A percentile compares a stretch with the other conserved stretches of the same genome.
Conservation (phyloP, 345 rosid species). For the Arabis alpina region DNA sequence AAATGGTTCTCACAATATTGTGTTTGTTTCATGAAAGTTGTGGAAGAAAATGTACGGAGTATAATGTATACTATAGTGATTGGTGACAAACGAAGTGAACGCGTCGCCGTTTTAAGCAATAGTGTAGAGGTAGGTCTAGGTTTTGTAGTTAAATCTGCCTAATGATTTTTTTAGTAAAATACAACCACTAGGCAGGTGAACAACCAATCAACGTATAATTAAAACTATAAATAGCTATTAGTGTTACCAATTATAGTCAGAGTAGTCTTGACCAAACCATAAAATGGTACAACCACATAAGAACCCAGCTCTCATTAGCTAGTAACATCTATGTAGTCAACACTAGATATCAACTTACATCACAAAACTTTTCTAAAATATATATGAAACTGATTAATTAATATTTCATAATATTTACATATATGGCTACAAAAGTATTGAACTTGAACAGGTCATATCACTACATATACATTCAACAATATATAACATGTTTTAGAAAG, state of each 20-base stretch:
- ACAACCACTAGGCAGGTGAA: conserved; percentile 37
- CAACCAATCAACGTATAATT: conserved; percentile 14
- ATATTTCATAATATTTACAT: not conserved
- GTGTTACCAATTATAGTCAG: conserved; percentile 30
- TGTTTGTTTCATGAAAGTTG: not conserved
- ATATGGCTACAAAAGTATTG: not conserved
- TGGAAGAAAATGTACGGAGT: not conserved
- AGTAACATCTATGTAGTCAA: conserved; percentile 13
- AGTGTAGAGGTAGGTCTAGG: conserved; percentile 22
- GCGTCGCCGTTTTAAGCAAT: conserved; percentile 10
- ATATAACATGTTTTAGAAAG: not conserved
- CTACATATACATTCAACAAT: not conserved
- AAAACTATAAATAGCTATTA: conserved; percentile 28
- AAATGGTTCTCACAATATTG: too few species aligned
- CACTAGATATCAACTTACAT: conserved; percentile 5
- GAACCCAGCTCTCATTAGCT: conserved; percentile 15
- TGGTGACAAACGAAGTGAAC: conserved; percentile 5
- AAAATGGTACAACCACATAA: conserved; percentile 40
- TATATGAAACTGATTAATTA: not conserved
- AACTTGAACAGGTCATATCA: not conserved
- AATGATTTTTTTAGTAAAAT: conserved; percentile 2
- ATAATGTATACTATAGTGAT: not conserved
- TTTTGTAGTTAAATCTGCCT: conserved; percentile 27
- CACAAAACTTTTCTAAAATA: not conserved
- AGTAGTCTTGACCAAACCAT: conserved; percentile 37